Base-by-base conservation (phyloP, 768 basidiomycete species). In the Calocera viscosa region DNA sequence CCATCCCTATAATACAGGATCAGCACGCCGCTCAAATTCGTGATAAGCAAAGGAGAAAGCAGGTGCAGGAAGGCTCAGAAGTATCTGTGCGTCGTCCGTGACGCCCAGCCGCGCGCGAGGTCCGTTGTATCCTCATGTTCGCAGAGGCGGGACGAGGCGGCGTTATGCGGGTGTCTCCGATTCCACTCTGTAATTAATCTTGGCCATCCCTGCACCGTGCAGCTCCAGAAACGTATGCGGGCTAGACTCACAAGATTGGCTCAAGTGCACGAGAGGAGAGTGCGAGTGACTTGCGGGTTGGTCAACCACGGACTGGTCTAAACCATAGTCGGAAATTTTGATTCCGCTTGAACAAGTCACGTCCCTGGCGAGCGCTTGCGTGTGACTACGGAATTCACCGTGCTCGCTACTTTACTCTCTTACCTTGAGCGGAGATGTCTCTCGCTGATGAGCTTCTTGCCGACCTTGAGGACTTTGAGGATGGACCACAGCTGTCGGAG, bases 371-470 rank as follows among this genome's bases (percentile, higher is more conserved):
- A 47, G 43, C 43, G 43, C 43, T 47, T 24, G 43, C 19, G 14
- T 11, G 53, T 60, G 53, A 60, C 53, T 60, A 26, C 26, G 10
- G 8, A 2, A 8, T 10, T 16, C 26, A 16, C 24, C 2, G 8
- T 5, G 7, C 53, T 30, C 24, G 2, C 30, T 26, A 28, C 53
- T 19, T 66, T 49, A 14, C 41, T 49, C 16, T 68, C 19, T 34
- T 47, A 24, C 26, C 40, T 66, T 41, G 39, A 66, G 65, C 60
- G 67, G 73, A 38, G 69, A 76, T 76, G 73, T 78, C 77, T 22
- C 84, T 97, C 32, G 95, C 92, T 24, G 89, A 97, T 77, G 92
- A 95, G 74, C 86, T 97, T 19, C 80, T 96, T 17, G 92, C 91
- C 33, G 94, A 96, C 77, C 86, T 96, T 16, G 91, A 94, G 53